phyloP scores from a whole-genome alignment of 139 green algal genomes.

The Chlamydomonas schloesseri region DNA sequence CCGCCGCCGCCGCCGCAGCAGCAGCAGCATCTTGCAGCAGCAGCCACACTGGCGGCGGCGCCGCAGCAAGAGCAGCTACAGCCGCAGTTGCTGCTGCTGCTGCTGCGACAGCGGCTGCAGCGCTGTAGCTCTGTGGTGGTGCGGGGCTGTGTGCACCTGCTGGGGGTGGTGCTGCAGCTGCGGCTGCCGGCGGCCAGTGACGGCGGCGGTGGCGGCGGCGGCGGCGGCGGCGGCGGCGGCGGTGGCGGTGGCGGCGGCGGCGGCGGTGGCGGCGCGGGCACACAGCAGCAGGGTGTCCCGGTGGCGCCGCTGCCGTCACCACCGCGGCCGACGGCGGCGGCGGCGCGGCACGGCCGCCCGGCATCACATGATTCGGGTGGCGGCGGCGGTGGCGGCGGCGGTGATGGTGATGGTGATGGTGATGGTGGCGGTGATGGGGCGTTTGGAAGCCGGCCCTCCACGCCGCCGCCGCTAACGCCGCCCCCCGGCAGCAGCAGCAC shows the following conservation, averaged over 20 bases:
- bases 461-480: too few relatives aligned
- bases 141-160: conserved; percentile 27
- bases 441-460: too few relatives aligned
- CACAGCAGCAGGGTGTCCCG: neutral
- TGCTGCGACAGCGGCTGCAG: neutral
- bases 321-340: neutral
- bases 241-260: neutral
- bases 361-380: too few relatives aligned
- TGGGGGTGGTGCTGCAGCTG: conserved; percentile 1
- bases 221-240: neutral
- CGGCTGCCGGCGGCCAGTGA: neutral
- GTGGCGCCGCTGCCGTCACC: too few relatives aligned
- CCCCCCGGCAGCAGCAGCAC: too few relatives aligned
- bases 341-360: too few relatives aligned
- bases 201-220: neutral
- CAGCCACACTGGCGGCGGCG: too few relatives aligned
- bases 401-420: too few relatives aligned
- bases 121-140: neutral
- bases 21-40: too few relatives aligned
- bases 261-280: neutral
- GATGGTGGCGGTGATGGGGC: too few relatives aligned
- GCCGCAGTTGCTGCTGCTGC: neutral
- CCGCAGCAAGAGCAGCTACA: neutral
- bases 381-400: too few relatives aligned
- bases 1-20: too few relatives aligned